Conservation (phyloP, 805 yeast genomes). For the Saccharomycopsis javanensis region DNA sequence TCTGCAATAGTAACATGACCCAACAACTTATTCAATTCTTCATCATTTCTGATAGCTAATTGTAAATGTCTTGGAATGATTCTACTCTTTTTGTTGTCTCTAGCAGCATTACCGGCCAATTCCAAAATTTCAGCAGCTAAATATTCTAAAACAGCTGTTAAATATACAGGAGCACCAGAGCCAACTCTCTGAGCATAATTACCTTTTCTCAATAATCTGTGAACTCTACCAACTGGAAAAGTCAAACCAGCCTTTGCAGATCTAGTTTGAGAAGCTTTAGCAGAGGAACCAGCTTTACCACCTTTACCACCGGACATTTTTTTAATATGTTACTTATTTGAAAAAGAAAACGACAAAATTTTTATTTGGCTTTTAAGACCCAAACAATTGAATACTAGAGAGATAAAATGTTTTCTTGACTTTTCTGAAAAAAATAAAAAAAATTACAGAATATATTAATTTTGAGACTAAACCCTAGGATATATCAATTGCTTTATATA, state of each 20-base stretch:
- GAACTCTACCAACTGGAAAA: slow-evolving; percentile 99
- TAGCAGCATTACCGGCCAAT: slow-evolving; percentile 98
- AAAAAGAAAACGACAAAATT: neutral
- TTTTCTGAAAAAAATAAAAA: neutral
- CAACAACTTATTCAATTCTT: slow-evolving; percentile 90
- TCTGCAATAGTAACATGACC: slow-evolving; percentile 94
- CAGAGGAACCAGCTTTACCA: slow-evolving; percentile 88
- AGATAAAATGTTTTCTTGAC: too few relatives aligned
- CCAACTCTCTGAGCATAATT: slow-evolving; percentile 98
- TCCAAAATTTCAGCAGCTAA: slow-evolving; percentile 96
- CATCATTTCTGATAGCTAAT: slow-evolving; percentile 98
- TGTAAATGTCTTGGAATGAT: slow-evolving; percentile 98
- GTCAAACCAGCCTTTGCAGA: slow-evolving; percentile 97
- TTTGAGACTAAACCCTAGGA: too few relatives aligned
- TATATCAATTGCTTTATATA: neutral
- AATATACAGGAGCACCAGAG: slow-evolving; percentile 98
- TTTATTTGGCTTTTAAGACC: too few relatives aligned
- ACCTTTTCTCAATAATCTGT: slow-evolving; percentile 92
- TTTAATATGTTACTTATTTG: neutral
- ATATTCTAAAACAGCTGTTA: slow-evolving; percentile 94
- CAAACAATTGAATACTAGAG: too few relatives aligned
- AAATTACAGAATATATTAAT: neutral
- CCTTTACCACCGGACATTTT: slow-evolving; percentile 63
- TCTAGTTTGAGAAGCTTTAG: slow-evolving; percentile 92
- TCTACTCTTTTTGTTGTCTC: slow-evolving; percentile 99